These are phyloP conservation scores for Amorphotheca resinae DNA, from an alignment of 495 filamentous ascomycete genomes.

Conservation along the genomic window DNA sequence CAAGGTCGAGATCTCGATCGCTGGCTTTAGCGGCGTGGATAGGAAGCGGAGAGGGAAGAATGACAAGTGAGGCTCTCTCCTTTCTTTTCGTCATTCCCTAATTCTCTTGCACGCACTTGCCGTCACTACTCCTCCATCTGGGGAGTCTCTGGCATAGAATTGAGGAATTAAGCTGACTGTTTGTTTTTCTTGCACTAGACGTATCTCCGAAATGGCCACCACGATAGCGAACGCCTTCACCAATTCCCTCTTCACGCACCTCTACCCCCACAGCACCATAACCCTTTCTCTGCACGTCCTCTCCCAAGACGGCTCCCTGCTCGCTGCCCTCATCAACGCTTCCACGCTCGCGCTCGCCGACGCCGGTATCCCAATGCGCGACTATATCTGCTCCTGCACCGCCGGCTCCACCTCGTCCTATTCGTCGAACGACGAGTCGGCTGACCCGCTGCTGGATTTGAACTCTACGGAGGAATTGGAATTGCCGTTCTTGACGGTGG, in stretches of 20 bases:
- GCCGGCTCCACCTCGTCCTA: slow-evolving; percentile 63
- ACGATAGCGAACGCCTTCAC: slow-evolving; percentile 64
- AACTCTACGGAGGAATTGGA: slow-evolving; percentile 82
- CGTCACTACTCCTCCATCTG: too few relatives aligned
- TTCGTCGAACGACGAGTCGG: slow-evolving; percentile 47
- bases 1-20: slow-evolving; percentile 72
- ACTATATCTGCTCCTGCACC: slow-evolving; percentile 81
- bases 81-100: too few relatives aligned
- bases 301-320: slow-evolving; percentile 79
- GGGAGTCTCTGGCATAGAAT: neutral
- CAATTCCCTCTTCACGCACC: slow-evolving; percentile 62
- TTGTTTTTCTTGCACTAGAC: too few relatives aligned
- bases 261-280: slow-evolving; percentile 85
- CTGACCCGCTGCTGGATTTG: slow-evolving; percentile 81
- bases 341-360: slow-evolving; percentile 86
- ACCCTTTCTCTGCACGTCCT: slow-evolving; percentile 72
- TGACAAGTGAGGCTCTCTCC: slow-evolving; percentile 64
- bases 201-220: slow-evolving; percentile 65
- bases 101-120: too few relatives aligned
- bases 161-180: too few relatives aligned
- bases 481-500: slow-evolving; percentile 78
- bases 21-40: slow-evolving; percentile 80
- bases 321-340: slow-evolving; percentile 84
- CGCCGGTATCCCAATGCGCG: slow-evolving; percentile 87
- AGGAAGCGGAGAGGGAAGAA: slow-evolving; percentile 57